Conservation (phyloP, 768 basidiomycete genomes). For the Imleria badia region DNA sequence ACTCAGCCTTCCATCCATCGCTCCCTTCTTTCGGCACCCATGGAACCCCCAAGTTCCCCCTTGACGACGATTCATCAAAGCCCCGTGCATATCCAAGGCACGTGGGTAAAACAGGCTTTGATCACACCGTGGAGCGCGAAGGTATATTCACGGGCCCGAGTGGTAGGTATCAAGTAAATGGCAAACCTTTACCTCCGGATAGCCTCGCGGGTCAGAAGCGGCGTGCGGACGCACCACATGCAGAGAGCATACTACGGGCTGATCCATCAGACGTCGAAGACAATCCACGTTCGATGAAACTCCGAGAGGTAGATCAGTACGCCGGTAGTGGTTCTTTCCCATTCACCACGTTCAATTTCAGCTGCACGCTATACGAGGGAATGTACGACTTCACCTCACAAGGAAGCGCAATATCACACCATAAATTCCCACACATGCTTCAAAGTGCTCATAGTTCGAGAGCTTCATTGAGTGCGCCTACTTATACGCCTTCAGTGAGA, state of each 20-base stretch:
- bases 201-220: constrained; percentile 71
- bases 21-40: constrained; percentile 71
- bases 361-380: constrained; percentile 63
- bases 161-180: constrained; percentile 80
- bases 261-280: constrained; percentile 64
- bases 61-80: constrained; percentile 35
- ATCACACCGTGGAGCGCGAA: constrained; percentile 81
- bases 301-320: constrained; percentile 41
- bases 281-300: constrained; percentile 26
- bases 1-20: constrained; percentile 62
- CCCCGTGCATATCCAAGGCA: constrained; percentile 73
- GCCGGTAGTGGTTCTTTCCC: constrained; percentile 57
- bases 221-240: constrained; percentile 77
- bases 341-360: constrained; percentile 69
- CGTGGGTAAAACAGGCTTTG: constrained; percentile 93
- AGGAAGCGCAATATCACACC: constrained; percentile 35
- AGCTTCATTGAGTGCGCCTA: constrained; percentile 28
- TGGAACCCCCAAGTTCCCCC: constrained; percentile 43
- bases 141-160: constrained; percentile 55
- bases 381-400: constrained; percentile 56
- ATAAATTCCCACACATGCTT: constrained; percentile 36
- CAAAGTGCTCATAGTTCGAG: constrained; percentile 29
- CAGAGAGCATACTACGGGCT: constrained; percentile 74
- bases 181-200: constrained; percentile 66
- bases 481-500: constrained; percentile 38